These are phyloP conservation scores for Fusarium oxysporum DNA, from an alignment of 2,329 filamentous ascomycete species.

Conservation along the genomic window DNA sequence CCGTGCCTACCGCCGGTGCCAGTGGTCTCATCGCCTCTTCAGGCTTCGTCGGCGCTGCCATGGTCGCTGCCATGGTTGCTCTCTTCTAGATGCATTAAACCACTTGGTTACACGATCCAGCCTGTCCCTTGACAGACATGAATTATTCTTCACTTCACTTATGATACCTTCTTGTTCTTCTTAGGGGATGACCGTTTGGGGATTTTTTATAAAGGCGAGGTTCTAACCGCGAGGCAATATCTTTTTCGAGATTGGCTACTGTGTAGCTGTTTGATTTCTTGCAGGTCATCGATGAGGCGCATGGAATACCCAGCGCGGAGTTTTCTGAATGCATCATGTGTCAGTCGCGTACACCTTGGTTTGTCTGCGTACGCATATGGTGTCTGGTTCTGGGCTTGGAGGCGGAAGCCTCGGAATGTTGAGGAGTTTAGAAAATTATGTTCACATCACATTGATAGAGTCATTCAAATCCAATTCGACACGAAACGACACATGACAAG, in stretches of 20 bases:
- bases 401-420: slow-evolving; percentile 36
- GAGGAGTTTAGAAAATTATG: slow-evolving; percentile 25
- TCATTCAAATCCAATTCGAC: neutral
- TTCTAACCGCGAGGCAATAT: slow-evolving; percentile 28
- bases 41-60: slow-evolving; percentile 54
- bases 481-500: slow-evolving; percentile 1
- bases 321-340: slow-evolving; percentile 39
- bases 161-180: slow-evolving; percentile 39
- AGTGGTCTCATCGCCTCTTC: slow-evolving; percentile 53
- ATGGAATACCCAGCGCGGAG: slow-evolving; percentile 42
- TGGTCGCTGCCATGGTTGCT: slow-evolving; percentile 56
- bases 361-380: slow-evolving; percentile 15
- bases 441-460: slow-evolving; percentile 6
- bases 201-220: slow-evolving; percentile 30
- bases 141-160: slow-evolving; percentile 31
- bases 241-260: slow-evolving; percentile 38
- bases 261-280: slow-evolving; percentile 38
- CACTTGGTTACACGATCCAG: slow-evolving; percentile 10
- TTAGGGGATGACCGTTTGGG: slow-evolving; percentile 49
- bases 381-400: slow-evolving; percentile 26
- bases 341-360: neutral
- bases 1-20: slow-evolving; percentile 48
- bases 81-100: slow-evolving; percentile 46
- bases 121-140: neutral
- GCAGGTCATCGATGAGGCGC: slow-evolving; percentile 44